A percentile compares a stretch with the other conserved stretches of the same genome.
Evolutionary conservation across 768 basidiomycete genomes (phyloP).

Genomic region (Phanerodontia chrysosporium): DNA sequence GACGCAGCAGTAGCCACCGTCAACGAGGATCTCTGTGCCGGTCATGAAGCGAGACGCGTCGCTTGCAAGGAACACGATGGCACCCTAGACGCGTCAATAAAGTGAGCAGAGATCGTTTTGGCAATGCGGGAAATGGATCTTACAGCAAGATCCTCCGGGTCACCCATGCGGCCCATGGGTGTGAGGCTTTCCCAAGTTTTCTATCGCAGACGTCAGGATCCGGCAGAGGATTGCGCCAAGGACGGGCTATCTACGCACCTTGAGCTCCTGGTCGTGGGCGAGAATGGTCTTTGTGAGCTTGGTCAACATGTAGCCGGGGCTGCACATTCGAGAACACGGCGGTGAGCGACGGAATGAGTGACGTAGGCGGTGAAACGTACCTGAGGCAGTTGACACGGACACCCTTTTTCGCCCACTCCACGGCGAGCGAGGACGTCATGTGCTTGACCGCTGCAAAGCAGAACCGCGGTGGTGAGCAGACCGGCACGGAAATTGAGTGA

Average conservation of each 20-base stretch:
- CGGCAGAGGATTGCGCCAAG: not conserved
- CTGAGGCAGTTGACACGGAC: slow-evolving; percentile 83
- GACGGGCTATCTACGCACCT: slow-evolving; percentile 39
- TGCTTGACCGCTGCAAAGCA: slow-evolving; percentile 71
- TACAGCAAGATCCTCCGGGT: slow-evolving; percentile 88
- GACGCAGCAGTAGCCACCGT: slow-evolving; percentile 82
- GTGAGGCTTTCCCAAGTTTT: slow-evolving; percentile 82
- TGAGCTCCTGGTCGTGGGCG: slow-evolving; percentile 67
- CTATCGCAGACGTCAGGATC: slow-evolving; percentile 31
- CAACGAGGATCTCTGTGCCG: slow-evolving; percentile 78
- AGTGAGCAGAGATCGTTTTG: not conserved
- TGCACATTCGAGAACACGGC: slow-evolving; percentile 25
- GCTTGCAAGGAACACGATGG: slow-evolving; percentile 85
- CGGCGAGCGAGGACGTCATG: slow-evolving; percentile 87
- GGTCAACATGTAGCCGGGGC: slow-evolving; percentile 94
- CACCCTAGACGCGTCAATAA: slow-evolving; percentile 46
- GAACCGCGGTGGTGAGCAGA: slow-evolving; percentile 1
- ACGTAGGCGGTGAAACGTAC: slow-evolving; percentile 29
- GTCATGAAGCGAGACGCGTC: slow-evolving; percentile 92
- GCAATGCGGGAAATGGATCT: slow-evolving; percentile 18
- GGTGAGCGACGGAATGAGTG: slow-evolving; percentile 1
- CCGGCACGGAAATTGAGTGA: not conserved
- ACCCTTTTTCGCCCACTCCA: slow-evolving; percentile 92
- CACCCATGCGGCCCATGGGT: slow-evolving; percentile 87
- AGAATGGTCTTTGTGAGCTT: slow-evolving; percentile 83